phyloP scores from a whole-genome alignment of 768 basidiomycete species.

The Agaricus bisporus region DNA sequence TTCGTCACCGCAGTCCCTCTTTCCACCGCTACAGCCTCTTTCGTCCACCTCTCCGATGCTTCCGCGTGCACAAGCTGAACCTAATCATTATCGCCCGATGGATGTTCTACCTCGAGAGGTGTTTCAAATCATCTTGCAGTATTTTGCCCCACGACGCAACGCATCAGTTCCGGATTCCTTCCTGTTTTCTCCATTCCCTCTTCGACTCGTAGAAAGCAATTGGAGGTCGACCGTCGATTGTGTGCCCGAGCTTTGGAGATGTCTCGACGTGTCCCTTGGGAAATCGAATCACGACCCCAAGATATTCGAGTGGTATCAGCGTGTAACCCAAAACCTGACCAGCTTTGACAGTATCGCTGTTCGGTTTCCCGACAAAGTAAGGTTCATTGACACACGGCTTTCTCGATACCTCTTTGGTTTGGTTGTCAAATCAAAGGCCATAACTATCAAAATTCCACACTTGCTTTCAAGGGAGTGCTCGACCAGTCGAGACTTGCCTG shows the following conservation, averaged over 20 bases:
- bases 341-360: background rate
- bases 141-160: background rate
- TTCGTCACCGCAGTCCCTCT: background rate
- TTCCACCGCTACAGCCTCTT: background rate
- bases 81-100: background rate
- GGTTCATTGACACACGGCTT: background rate
- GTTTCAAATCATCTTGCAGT: background rate
- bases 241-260: background rate
- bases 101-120: background rate
- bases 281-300: background rate
- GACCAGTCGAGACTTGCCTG: background rate
- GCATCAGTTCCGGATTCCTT: background rate
- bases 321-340: background rate
- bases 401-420: background rate
- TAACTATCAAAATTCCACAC: background rate
- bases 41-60: background rate
- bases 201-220: background rate
- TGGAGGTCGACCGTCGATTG: background rate
- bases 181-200: background rate
- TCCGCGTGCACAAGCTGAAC: background rate
- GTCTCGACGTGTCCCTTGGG: background rate
- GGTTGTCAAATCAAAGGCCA: background rate
- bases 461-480: background rate
- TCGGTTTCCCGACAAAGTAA: background rate
- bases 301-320: background rate